Evolutionary conservation across 352 stramenopile genomes (phyloP), one percentile per base, ranked within the genome.

Genomic region (Blastocystis sp.): DNA sequence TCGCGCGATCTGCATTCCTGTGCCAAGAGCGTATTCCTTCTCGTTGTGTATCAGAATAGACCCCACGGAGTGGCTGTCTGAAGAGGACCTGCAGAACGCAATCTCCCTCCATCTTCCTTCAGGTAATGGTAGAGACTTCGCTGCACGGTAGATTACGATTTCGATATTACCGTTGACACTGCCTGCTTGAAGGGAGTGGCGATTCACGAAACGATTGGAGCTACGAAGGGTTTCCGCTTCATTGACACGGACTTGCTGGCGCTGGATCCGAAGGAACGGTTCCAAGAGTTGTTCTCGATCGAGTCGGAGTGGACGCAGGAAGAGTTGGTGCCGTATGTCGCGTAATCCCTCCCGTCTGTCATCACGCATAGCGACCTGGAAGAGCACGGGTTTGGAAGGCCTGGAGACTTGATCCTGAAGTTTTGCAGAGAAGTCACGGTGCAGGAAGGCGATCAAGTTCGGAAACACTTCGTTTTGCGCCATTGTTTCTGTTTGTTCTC

Each of bases 251-350:
- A 85, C 45, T 31, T 55, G 24, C 31, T 85, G 61, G 51, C 21
- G 37, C 41, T 85, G 55, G 60, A 85, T 45, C 74, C 74, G 16
- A 24, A 63, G 60, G 45, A n/a, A 26, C 59, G 74, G 26, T 69
- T 85, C 41, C 31, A 37, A 29, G 50, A 85, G 35, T 39, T 85
- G 24, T 85, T 85, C 50, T 37, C 33, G 9, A 85, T 85, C 35
- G 74, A 85, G 31, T 85, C 74, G 21, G 74, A 85, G n/a, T 85
- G 74, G 74, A 69, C n/a, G 19, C 74, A 85, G 51, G 74, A 85
- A 39, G 74, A 85, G 39, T 45, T 85, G 13, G 35, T 85, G 1
- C 74, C 74, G 26, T 85, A 69, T 31, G 70, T 85, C 16, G 35
- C 35, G 74, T 85, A 37, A 1, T 4, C 1, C 19, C 41, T 24